Evolutionary conservation across 495 filamentous ascomycete species (phyloP).

Genomic region (Parachaetomium inaequale): DNA sequence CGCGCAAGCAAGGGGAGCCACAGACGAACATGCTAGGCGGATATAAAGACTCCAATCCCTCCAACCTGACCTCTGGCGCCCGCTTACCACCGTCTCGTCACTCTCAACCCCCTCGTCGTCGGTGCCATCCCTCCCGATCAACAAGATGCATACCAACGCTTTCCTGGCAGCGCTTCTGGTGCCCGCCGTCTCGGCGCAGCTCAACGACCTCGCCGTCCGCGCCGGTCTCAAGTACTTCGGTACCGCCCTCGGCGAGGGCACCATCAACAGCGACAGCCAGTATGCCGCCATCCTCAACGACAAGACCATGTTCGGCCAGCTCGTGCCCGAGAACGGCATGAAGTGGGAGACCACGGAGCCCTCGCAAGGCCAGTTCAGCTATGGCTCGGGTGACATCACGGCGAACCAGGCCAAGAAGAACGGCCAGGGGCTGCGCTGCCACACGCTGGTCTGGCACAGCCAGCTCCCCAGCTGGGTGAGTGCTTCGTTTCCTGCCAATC

Average conservation of each 20-base stretch:
- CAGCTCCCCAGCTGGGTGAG: constrained; percentile 56
- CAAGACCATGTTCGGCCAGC: constrained; percentile 54
- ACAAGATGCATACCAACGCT: constrained; percentile 25
- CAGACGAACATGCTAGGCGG: neutral
- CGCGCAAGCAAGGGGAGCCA: neutral
- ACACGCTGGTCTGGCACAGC: constrained; percentile 60
- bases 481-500: neutral
- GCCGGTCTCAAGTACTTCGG: constrained; percentile 58
- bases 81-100: neutral
- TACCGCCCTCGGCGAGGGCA: constrained; percentile 55
- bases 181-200: constrained; percentile 34
- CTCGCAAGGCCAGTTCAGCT: constrained; percentile 47
- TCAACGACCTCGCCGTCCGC: constrained; percentile 52
- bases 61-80: neutral
- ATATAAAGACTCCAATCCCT: neutral
- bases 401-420: constrained; percentile 50
- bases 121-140: neutral
- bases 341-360: constrained; percentile 51
- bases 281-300: constrained; percentile 49
- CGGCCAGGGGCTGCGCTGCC: constrained; percentile 54
- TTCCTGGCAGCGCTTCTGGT: constrained; percentile 30
- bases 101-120: neutral
- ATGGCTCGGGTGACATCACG: constrained; percentile 47
- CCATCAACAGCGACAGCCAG: constrained; percentile 42
- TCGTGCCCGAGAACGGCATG: constrained; percentile 58